A percentile compares a stretch with the other conserved stretches of the same genome.
phyloP scores from a whole-genome alignment of 2,329 filamentous ascomycete species.

The Teratosphaeria zuluensis region DNA sequence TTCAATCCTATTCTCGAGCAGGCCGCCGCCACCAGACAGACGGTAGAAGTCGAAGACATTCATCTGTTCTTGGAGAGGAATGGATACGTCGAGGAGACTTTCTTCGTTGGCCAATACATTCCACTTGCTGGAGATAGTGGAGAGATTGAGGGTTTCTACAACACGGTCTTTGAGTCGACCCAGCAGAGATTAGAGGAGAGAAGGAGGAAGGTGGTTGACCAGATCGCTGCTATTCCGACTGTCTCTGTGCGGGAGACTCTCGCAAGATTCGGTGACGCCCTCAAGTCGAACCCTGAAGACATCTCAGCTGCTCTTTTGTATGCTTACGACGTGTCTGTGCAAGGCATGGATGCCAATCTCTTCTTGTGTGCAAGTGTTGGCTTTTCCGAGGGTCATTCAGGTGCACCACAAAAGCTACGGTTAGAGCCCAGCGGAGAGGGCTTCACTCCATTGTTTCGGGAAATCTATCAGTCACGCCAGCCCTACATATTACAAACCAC shows the following conservation, averaged over 20 bases:
- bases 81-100: conserved; percentile 14
- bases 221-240: conserved; percentile 4
- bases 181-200: conserved; percentile 8
- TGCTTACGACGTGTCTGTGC: conserved; percentile 6
- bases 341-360: background rate
- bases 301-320: conserved; percentile 11
- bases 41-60: conserved; percentile 11
- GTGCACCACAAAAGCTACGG: background rate
- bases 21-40: conserved; percentile 7
- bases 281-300: conserved; percentile 9
- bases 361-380: background rate
- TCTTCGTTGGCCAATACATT: conserved; percentile 14
- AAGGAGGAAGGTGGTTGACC: conserved; percentile 6
- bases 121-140: conserved; percentile 13
- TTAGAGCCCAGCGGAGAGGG: background rate
- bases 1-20: conserved; percentile 5
- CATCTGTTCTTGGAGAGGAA: conserved; percentile 7
- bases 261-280: conserved; percentile 4
- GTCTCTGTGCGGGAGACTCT: conserved; percentile 6
- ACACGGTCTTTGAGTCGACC: conserved; percentile 14
- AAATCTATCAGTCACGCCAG: background rate
- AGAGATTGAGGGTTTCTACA: conserved; percentile 13
- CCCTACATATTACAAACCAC: background rate
- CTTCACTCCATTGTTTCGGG: background rate
- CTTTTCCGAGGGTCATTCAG: background rate